Evolutionary conservation across 148 eudicot species (phyloP), one percentile per base, ranked within the genome.

Genomic region (Rhododendron vialii): DNA sequence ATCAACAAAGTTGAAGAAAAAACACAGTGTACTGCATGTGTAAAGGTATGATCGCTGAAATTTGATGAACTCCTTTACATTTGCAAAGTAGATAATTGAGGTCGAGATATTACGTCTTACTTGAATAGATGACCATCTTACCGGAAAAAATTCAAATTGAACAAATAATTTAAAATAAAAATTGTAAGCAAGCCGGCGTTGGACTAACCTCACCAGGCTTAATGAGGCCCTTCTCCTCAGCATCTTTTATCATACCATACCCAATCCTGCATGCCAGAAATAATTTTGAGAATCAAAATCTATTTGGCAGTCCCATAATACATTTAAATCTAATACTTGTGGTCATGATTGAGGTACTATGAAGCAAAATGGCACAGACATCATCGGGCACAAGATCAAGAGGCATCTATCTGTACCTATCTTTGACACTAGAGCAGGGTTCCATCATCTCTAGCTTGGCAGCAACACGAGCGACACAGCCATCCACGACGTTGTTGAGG

Each of bases 361-460:
- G 48, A 63, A 57, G 43, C 78, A 71, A 67, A 26, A 67, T 67
- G 26, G 74, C 74, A 67, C 17, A 83, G 20, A 83, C 15, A 43
- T 63, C 15, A 67, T 67, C 28, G 35, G 18, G 38, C 50, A 50
- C 51, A 83, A 82, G 20, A 43, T 17, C 18, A 86, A 43, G 77
- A 18, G 36, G 51, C 47, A 61, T 26, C 14, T 26, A 53, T 20
- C 1, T 41, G 5, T 80, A 84, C 89, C 89, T 87, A 38, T 87
- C 87, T 89, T 95, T 95, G 18, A 94, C 92, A 87, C 98, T 95
- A 10, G 97, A 92, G 92, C 93, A 94, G 10, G 98, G 98, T 85
- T 94, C 95, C 98, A 94, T 94, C 81, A 87, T 92, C 89, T 95
- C 98, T 83, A 95, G 85, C 90, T 92, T 94, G 67, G 94, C 96